phyloP scores from a whole-genome alignment of 208 protist species.

The Trypanosoma rangeli region DNA sequence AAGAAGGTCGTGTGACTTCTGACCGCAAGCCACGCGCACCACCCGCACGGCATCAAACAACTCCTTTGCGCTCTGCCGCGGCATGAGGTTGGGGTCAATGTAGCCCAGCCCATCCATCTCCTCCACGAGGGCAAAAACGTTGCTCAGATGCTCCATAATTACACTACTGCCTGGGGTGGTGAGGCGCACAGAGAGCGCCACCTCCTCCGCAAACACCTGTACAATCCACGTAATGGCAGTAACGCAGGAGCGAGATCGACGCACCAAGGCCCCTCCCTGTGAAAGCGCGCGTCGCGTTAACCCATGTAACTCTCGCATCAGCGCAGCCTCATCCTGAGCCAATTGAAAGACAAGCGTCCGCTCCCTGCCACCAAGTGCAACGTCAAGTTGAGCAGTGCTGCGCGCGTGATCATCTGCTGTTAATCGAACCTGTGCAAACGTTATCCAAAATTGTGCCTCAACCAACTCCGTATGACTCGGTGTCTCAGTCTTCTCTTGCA shows the following conservation, averaged over 20 bases:
- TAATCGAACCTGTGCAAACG: conserved; percentile 36
- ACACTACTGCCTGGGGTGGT: conserved; percentile 5
- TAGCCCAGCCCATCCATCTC: conserved; percentile 59
- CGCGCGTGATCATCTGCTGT: conserved; percentile 47
- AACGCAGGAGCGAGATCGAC: conserved; percentile 42
- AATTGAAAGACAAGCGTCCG: conserved; percentile 67
- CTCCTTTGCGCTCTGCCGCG: conserved; percentile 38
- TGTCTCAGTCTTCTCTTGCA: conserved; percentile 2
- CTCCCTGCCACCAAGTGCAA: conserved; percentile 28
- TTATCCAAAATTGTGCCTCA: conserved; percentile 68
- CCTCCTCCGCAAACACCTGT: conserved; percentile 51
- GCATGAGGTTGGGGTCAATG: conserved; percentile 42
- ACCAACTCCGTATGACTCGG: conserved; percentile 29
- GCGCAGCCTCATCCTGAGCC: conserved; percentile 54
- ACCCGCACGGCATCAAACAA: conserved; percentile 59
- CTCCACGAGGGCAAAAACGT: conserved; percentile 57
- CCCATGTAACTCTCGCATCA: conserved; percentile 37
- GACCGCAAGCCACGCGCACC: conserved; percentile 60
- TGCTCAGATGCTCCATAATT: conserved; percentile 35
- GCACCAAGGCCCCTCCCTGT: conserved; percentile 53
- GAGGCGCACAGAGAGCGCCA: conserved; percentile 53
- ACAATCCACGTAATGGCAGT: conserved; percentile 52
- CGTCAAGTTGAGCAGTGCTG: conserved; percentile 42
- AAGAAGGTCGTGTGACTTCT: conserved; percentile 43
- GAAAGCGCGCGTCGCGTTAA: conserved; percentile 36